Evolutionary conservation across 805 yeast species (phyloP).

Genomic region (Candida takata): DNA sequence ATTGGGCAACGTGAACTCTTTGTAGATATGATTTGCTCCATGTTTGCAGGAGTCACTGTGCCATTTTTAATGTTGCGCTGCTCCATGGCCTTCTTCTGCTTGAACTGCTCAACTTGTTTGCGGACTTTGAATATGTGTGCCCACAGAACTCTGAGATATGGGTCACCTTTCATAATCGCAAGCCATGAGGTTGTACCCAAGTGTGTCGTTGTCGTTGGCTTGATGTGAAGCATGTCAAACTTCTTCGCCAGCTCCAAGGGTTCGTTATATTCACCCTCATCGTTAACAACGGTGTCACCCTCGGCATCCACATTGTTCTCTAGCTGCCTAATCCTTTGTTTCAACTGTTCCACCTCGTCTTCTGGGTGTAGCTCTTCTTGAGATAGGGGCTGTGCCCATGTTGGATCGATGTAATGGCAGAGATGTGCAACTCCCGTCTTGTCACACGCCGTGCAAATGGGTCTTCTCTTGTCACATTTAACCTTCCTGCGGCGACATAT

Average conservation of each 20-base stretch:
- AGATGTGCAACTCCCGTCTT: conserved; percentile 52
- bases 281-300: too few relatives aligned
- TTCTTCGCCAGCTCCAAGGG: conserved; percentile 33
- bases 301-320: conserved; percentile 22
- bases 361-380: conserved; percentile 42
- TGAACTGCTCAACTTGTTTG: conserved; percentile 27
- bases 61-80: not conserved
- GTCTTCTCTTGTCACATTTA: conserved; percentile 43
- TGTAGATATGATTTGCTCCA: not conserved
- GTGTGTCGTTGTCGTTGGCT: conserved; percentile 35
- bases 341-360: conserved; percentile 45
- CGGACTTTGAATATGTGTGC: conserved; percentile 37
- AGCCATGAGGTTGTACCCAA: conserved; percentile 53
- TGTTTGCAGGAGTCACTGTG: not conserved
- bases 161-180: conserved; percentile 53
- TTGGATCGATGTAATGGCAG: conserved; percentile 51
- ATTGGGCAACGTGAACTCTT: not conserved
- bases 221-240: conserved; percentile 38
- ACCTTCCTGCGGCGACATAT: conserved; percentile 45
- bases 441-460: conserved; percentile 50
- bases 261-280: conserved; percentile 10
- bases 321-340: conserved; percentile 44
- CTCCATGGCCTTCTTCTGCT: conserved; percentile 7
- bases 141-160: conserved; percentile 49
- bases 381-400: conserved; percentile 47